Conservation (phyloP, 768 basidiomycete species). For the Mycena epipterygia region DNA sequence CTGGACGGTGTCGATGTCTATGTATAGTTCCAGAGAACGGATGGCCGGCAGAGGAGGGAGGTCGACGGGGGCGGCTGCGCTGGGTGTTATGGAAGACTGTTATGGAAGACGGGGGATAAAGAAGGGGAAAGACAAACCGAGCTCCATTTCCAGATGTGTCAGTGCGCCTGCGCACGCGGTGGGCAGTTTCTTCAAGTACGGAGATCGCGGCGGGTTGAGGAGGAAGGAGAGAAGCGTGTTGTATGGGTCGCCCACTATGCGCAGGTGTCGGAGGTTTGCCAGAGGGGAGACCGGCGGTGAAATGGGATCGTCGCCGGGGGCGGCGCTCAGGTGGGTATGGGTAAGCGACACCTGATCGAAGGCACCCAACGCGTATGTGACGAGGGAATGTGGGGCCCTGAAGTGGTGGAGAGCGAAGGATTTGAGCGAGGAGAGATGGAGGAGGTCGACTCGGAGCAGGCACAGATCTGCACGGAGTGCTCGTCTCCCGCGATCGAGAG, state of each 20-base stretch:
- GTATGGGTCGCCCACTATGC: background rate
- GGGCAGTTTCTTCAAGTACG: background rate
- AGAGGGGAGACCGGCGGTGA: background rate
- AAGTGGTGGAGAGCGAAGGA: background rate
- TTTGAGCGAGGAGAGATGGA: background rate
- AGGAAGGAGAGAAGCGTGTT: background rate
- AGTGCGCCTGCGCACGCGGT: conserved; percentile 1
- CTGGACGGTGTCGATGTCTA: background rate
- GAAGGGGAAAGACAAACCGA: background rate
- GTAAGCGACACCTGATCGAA: background rate
- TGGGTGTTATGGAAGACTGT: background rate
- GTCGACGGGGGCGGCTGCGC: background rate
- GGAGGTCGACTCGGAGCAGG: conserved; percentile 5
- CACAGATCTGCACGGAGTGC: background rate
- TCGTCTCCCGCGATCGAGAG: background rate
- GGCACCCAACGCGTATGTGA: background rate
- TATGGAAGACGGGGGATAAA: background rate
- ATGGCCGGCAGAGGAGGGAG: background rate
- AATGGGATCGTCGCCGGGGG: background rate
- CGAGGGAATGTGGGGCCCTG: background rate
- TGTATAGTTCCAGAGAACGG: background rate
- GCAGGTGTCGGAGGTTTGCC: background rate
- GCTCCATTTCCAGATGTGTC: background rate
- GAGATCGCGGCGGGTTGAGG: background rate
- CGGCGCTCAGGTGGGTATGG: background rate